Percentiles rank a stretch among this genome's conserved stretches.
Conservation (phyloP, 2,329 filamentous ascomycete genomes). For the Phaeoacremonium minimum region DNA sequence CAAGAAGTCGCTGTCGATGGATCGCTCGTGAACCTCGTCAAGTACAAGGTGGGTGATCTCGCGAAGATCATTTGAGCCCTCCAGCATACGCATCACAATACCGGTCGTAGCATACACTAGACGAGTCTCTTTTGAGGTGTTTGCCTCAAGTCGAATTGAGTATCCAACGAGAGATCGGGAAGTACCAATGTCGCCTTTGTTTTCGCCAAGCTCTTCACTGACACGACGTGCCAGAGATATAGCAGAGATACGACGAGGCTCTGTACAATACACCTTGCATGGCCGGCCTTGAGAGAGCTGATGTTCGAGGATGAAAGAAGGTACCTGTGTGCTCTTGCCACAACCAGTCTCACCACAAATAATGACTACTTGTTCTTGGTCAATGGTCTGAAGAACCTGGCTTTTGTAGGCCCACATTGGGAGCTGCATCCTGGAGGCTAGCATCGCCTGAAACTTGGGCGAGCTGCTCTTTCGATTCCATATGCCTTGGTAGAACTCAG, state of each 20-base stretch:
- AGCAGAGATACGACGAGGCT: constrained; percentile 91
- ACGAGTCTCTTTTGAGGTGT: constrained; percentile 74
- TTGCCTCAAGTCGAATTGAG: constrained; percentile 88
- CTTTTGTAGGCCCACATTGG: constrained; percentile 86
- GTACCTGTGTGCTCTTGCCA: constrained; percentile 97
- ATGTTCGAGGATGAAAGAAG: constrained; percentile 86
- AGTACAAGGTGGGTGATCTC: constrained; percentile 92
- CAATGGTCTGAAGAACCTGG: constrained; percentile 72
- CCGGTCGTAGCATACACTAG: constrained; percentile 86
- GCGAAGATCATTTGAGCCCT: constrained; percentile 77
- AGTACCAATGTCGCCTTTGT: constrained; percentile 76
- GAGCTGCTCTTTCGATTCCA: constrained; percentile 56
- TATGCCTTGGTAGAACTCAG: constrained; percentile 50
- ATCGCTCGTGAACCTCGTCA: constrained; percentile 96
- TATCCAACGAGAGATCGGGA: constrained; percentile 84
- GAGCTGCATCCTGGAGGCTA: constrained; percentile 70
- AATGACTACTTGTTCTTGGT: constrained; percentile 80
- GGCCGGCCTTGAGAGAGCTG: constrained; percentile 73
- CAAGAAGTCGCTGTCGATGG: constrained; percentile 95
- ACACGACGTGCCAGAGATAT: constrained; percentile 91
- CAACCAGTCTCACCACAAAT: constrained; percentile 96
- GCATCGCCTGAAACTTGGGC: constrained; percentile 72
- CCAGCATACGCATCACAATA: constrained; percentile 97
- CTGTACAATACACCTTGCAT: constrained; percentile 94
- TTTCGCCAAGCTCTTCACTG: constrained; percentile 90